Evolutionary conservation across 1,284 basidiomycete genomes (phyloP).

Genomic region (Malassezia obtusa): DNA sequence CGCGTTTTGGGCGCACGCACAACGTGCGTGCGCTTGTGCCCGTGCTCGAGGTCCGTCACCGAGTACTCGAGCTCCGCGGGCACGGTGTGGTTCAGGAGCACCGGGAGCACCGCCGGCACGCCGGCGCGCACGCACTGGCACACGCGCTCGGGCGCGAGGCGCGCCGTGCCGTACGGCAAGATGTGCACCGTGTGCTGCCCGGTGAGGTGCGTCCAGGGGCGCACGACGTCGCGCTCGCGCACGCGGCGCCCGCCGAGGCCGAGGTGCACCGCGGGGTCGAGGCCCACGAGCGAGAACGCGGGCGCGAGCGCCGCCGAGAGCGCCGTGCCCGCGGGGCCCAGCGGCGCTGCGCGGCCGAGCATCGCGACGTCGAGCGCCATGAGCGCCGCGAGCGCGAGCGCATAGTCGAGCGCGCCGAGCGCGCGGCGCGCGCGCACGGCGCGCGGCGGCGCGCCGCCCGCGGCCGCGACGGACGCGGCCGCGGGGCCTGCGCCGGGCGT

Average conservation of each 20-base stretch:
- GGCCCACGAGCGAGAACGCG: conserved; percentile 49
- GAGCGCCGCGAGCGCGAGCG: conserved; percentile 21
- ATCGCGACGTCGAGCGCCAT: conserved; percentile 22
- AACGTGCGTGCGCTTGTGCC: conserved; percentile 56
- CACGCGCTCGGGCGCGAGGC: conserved; percentile 57
- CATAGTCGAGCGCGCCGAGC: conserved; percentile 18
- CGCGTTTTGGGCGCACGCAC: conserved; percentile 43
- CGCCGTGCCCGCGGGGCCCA: conserved; percentile 6
- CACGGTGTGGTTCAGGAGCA: conserved; percentile 83
- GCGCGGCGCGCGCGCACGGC: conserved; percentile 5
- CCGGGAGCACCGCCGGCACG: conserved; percentile 58
- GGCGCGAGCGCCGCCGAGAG: background rate
- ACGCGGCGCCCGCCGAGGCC: conserved; percentile 45
- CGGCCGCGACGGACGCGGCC: background rate
- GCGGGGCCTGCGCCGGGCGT: background rate
- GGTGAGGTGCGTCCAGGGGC: conserved; percentile 56
- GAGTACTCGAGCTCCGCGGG: conserved; percentile 66
- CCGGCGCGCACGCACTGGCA: conserved; percentile 60
- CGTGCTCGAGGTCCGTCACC: conserved; percentile 60
- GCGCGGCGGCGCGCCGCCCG: background rate
- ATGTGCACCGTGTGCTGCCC: conserved; percentile 81
- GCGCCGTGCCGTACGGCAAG: conserved; percentile 68
- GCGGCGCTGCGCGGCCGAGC: conserved; percentile 14
- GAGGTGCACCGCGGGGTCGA: conserved; percentile 41
- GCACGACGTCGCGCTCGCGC: conserved; percentile 47